A percentile compares a stretch with the other conserved stretches of the same genome.
These are phyloP conservation scores for Globisporangium paroecandrum DNA, from an alignment of 352 stramenopile species.

Conservation along the genomic window DNA sequence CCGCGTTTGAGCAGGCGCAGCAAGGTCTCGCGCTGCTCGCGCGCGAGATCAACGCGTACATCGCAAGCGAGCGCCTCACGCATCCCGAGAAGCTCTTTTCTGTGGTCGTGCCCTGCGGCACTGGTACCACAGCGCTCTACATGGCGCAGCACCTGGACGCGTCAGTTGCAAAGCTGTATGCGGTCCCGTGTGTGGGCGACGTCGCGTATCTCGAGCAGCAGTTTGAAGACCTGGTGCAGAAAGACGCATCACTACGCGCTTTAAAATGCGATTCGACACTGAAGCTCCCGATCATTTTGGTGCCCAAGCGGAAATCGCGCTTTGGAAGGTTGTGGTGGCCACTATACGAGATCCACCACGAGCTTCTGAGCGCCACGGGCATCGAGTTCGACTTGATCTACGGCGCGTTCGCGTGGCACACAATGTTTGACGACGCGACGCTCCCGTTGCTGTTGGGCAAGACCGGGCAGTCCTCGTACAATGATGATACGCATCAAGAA, in stretches of 20 bases:
- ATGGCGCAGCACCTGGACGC: constrained; percentile 63
- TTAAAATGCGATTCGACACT: constrained; percentile 1
- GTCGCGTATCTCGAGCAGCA: constrained; percentile 53
- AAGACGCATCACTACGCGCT: constrained; percentile 19
- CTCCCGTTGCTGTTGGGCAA: constrained; percentile 30
- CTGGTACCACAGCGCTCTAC: constrained; percentile 77
- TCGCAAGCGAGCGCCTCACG: constrained; percentile 13
- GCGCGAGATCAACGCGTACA: constrained; percentile 70
- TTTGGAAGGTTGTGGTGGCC: constrained; percentile 66
- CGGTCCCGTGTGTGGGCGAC: constrained; percentile 73
- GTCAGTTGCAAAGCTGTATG: constrained; percentile 37
- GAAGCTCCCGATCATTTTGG: constrained; percentile 38
- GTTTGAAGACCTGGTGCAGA: constrained; percentile 35
- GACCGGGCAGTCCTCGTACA: neutral
- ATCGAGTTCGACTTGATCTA: constrained; percentile 82
- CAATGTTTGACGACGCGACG: constrained; percentile 54
- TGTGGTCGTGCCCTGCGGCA: constrained; percentile 71
- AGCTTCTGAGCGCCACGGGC: constrained; percentile 51
- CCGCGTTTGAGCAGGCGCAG: constrained; percentile 56
- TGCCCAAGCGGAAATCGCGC: constrained; percentile 46
- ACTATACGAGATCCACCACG: constrained; percentile 54
- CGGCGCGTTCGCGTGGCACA: constrained; percentile 70
- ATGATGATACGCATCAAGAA: neutral
- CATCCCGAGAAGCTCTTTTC: constrained; percentile 31
- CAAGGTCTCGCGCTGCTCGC: constrained; percentile 55